These are phyloP conservation scores for Leersia perrieri DNA, from an alignment of 176 grass and related monocot genomes.

Conservation along the genomic window DNA sequence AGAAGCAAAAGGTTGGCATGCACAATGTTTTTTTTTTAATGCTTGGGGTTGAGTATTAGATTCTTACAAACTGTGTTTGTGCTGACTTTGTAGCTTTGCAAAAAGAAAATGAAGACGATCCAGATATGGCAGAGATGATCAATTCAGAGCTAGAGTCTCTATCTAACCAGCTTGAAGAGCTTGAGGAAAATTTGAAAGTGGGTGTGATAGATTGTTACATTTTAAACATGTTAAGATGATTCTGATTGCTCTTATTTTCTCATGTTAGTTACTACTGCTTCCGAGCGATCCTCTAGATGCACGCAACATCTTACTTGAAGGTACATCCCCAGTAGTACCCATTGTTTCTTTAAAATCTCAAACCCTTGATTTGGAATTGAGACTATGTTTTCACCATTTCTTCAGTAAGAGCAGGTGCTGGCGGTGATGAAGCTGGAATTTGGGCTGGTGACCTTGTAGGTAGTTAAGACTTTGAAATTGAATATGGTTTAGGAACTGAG, in stretches of 20 bases:
- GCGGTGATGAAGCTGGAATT: constrained; percentile 93
- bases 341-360: not conserved
- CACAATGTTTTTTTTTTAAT: constrained; percentile 27
- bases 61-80: not conserved
- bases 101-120: constrained; percentile 63
- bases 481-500: constrained; percentile 29
- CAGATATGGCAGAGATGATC: constrained; percentile 92
- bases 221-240: constrained; percentile 4
- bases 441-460: constrained; percentile 99
- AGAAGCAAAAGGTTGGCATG: constrained; percentile 75
- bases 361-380: constrained; percentile 6
- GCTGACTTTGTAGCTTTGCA: constrained; percentile 50
- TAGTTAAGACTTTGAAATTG: constrained; percentile 59
- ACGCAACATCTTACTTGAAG: constrained; percentile 99
- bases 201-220: not conserved
- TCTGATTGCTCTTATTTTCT: constrained; percentile 26
- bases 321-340: constrained; percentile 37
- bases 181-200: constrained; percentile 84
- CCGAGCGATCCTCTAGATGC: constrained; percentile 84
- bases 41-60: not conserved
- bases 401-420: constrained; percentile 95
- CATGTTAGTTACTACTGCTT: constrained; percentile 69
- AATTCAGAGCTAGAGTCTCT: constrained; percentile 70
- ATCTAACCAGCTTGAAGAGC: constrained; percentile 70
- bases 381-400: constrained; percentile 32